A percentile compares a stretch with the other conserved stretches of the same genome.
Conservation (phyloP, 2,329 filamentous ascomycete genomes). For the Microsporum canis region DNA sequence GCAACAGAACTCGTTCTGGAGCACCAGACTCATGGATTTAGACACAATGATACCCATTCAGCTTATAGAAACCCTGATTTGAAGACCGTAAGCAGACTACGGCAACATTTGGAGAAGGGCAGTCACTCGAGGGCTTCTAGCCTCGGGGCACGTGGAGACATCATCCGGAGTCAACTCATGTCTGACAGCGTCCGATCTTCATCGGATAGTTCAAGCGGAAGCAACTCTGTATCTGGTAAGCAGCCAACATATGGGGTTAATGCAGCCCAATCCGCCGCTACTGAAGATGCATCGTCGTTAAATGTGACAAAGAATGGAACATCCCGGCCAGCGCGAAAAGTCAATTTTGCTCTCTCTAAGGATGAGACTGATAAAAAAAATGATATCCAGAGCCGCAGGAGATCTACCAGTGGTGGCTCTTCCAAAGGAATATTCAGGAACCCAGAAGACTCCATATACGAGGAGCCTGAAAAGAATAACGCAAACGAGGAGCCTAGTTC, state of each 20-base stretch:
- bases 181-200: slow-evolving; percentile 7
- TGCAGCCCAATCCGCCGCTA: background rate
- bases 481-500: slow-evolving; percentile 19
- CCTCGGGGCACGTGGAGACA: background rate
- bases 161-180: slow-evolving; percentile 5
- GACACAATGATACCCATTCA: slow-evolving; percentile 39
- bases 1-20: slow-evolving; percentile 54
- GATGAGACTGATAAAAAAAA: slow-evolving; percentile 18
- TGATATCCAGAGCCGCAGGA: slow-evolving; percentile 18
- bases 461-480: slow-evolving; percentile 57
- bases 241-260: background rate
- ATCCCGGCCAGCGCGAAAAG: slow-evolving; percentile 28
- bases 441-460: slow-evolving; percentile 60
- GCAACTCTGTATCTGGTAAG: slow-evolving; percentile 2
- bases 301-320: slow-evolving; percentile 17
- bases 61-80: slow-evolving; percentile 37
- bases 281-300: slow-evolving; percentile 3
- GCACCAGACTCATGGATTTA: slow-evolving; percentile 45
- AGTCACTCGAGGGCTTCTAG: slow-evolving; percentile 37
- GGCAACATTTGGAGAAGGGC: slow-evolving; percentile 34
- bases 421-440: slow-evolving; percentile 46
- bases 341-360: slow-evolving; percentile 30
- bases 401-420: slow-evolving; percentile 29
- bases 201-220: slow-evolving; percentile 16
- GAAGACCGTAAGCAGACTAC: slow-evolving; percentile 22